Percentiles rank a stretch among this genome's conserved stretches.
phyloP scores from a whole-genome alignment of 352 stramenopile species.

The Aphanomyces euteiches region DNA sequence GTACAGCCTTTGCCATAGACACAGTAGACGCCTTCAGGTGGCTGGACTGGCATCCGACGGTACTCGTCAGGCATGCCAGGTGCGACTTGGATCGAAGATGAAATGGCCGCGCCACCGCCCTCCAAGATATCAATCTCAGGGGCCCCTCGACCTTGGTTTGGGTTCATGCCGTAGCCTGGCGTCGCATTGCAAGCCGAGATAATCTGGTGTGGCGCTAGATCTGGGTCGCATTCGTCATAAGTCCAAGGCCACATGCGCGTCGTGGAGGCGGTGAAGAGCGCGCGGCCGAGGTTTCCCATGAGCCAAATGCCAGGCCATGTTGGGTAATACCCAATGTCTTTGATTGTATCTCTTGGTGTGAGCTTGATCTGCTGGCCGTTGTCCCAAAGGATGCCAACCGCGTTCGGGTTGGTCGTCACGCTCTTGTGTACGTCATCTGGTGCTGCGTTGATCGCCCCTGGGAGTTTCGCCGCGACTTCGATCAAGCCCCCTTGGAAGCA shows the following conservation, averaged over 20 bases:
- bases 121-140: conserved; percentile 94
- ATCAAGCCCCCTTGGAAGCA: conserved; percentile 93
- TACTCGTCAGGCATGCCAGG: conserved; percentile 55
- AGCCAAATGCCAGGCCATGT: conserved; percentile 80
- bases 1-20: conserved; percentile 45
- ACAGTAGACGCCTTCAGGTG: conserved; percentile 36
- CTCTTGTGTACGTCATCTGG: background rate
- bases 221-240: conserved; percentile 62
- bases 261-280: conserved; percentile 91
- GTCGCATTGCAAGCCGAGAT: conserved; percentile 82
- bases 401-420: conserved; percentile 41
- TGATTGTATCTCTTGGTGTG: conserved; percentile 28
- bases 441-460: conserved; percentile 57
- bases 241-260: conserved; percentile 95
- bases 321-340: conserved; percentile 39
- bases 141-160: conserved; percentile 62
- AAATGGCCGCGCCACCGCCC: conserved; percentile 73
- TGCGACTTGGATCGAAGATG: conserved; percentile 84
- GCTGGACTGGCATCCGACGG: conserved; percentile 41
- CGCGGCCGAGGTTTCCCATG: conserved; percentile 92
- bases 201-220: conserved; percentile 50
- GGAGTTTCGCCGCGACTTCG: conserved; percentile 68
- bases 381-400: conserved; percentile 45
- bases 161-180: conserved; percentile 83
- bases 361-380: conserved; percentile 9